phyloP scores from a whole-genome alignment of 257 asterid species.

The Nicotiana tomentosiformis region DNA sequence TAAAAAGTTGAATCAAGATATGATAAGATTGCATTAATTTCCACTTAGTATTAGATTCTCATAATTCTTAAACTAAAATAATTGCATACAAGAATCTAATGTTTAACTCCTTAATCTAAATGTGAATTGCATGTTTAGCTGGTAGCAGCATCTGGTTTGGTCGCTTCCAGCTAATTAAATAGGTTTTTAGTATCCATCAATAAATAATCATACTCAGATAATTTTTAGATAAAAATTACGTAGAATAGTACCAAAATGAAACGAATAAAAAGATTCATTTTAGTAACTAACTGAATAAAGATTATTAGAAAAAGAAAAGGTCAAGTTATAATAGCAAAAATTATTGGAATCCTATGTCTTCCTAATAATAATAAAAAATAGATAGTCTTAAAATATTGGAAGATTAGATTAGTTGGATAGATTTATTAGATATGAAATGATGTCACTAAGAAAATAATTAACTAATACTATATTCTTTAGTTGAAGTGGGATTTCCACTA shows the following conservation, averaged over 20 bases:
- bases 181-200: not conserved
- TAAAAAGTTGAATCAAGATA: not conserved
- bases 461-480: not conserved
- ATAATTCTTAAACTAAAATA: not conserved
- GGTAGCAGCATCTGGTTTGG: not conserved
- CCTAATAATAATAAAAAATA: not conserved
- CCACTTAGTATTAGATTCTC: not conserved
- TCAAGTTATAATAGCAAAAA: too few species aligned
- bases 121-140: not conserved
- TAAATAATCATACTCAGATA: not conserved
- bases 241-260: not conserved
- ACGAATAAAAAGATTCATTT: not conserved
- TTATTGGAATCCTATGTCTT: not conserved
- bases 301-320: not conserved
- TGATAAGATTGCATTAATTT: not conserved
- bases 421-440: not conserved
- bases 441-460: not conserved
- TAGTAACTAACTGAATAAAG: not conserved
- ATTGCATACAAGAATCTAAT: not conserved
- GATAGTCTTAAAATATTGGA: not conserved
- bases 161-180: not conserved
- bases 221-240: too few species aligned
- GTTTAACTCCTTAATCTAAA: not conserved
- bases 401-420: not conserved
- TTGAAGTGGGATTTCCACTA: constrained; percentile 12